Conservation (phyloP, 1,284 basidiomycete genomes). For the Heterobasidion occidentale region DNA sequence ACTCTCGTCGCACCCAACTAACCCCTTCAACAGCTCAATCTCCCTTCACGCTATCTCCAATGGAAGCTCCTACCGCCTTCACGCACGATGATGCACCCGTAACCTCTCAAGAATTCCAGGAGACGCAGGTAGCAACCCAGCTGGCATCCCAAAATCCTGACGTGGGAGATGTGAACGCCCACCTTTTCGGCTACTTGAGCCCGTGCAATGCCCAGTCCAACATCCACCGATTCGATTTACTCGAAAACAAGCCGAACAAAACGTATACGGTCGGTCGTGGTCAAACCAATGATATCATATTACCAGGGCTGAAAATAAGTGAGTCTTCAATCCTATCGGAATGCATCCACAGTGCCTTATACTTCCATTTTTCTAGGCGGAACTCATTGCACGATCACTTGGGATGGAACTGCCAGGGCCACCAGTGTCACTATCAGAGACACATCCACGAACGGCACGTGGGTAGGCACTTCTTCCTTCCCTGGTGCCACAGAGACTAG, state of each 20-base stretch:
- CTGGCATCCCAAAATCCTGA: slow-evolving; percentile 17
- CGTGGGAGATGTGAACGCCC: slow-evolving; percentile 26
- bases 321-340: slow-evolving; percentile 27
- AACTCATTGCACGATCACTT: slow-evolving; percentile 51
- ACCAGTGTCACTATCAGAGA: slow-evolving; percentile 59
- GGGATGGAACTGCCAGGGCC: slow-evolving; percentile 25
- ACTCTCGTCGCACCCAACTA: too few relatives aligned
- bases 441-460: slow-evolving; percentile 80
- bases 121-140: slow-evolving; percentile 26
- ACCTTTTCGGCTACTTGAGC: slow-evolving; percentile 64
- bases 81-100: too few relatives aligned
- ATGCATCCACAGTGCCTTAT: slow-evolving; percentile 1
- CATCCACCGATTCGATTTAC: slow-evolving; percentile 51
- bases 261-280: slow-evolving; percentile 41
- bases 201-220: slow-evolving; percentile 39
- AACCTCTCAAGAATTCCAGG: slow-evolving; percentile 25
- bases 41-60: too few relatives aligned
- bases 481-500: too few relatives aligned
- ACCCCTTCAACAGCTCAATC: too few relatives aligned
- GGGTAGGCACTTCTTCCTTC: slow-evolving; percentile 40
- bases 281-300: slow-evolving; percentile 41
- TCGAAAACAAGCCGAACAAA: slow-evolving; percentile 31
- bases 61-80: too few relatives aligned
- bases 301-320: slow-evolving; percentile 70
- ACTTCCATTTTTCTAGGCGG: slow-evolving; percentile 43